These are phyloP conservation scores for Eucalyptus leucophloia DNA, from an alignment of 345 rosid species.

Conservation along the genomic window DNA sequence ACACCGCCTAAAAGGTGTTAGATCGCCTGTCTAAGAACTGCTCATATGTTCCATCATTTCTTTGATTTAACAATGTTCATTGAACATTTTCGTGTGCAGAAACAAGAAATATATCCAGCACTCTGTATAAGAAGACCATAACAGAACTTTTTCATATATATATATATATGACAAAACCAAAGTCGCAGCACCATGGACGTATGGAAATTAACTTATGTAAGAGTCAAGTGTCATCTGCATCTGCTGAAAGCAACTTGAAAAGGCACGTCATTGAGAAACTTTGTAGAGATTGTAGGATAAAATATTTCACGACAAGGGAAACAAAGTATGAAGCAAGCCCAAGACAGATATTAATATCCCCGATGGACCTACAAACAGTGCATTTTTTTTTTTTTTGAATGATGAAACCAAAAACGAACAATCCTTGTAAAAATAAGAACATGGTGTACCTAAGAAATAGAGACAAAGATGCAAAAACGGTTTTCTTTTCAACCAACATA, in stretches of 20 bases:
- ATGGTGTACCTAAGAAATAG: not conserved
- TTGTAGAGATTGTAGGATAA: not conserved
- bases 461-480: not conserved
- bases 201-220: not conserved
- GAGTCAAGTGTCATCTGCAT: not conserved
- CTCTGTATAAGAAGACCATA: not conserved
- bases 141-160: not conserved
- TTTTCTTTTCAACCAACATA: not conserved
- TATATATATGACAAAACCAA: not conserved
- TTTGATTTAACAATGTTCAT: not conserved
- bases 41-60: not conserved
- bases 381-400: not conserved
- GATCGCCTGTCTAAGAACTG: not conserved
- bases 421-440: not conserved
- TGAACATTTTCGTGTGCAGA: not conserved
- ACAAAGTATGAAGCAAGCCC: not conserved
- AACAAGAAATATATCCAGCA: not conserved
- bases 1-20: not conserved
- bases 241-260: not conserved
- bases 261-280: not conserved
- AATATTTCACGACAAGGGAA: not conserved
- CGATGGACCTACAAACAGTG: not conserved
- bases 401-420: not conserved
- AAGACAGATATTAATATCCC: not conserved
- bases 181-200: not conserved